phyloP scores from a whole-genome alignment of 2,329 filamentous ascomycete genomes.

The Fusarium paranaense region DNA sequence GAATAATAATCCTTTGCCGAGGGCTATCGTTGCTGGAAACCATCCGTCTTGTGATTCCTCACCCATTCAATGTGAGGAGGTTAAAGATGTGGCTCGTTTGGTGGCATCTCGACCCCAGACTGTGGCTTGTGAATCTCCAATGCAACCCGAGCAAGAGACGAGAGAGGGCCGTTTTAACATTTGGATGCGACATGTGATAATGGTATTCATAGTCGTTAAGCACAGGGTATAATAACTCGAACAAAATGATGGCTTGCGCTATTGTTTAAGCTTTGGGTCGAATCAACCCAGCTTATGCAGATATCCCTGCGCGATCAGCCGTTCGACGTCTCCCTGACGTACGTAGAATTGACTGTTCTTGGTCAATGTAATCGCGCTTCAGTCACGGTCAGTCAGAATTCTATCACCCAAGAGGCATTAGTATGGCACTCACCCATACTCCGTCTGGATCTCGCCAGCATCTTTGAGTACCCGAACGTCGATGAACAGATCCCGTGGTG shows the following conservation, averaged over 20 bases:
- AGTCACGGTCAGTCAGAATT: conserved; percentile 35
- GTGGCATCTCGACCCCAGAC: background rate
- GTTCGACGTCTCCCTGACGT: conserved; percentile 93
- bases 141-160: background rate
- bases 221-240: conserved; percentile 31
- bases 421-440: conserved; percentile 82
- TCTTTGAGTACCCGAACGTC: conserved; percentile 96
- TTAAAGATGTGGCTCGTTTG: background rate
- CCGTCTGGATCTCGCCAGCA: conserved; percentile 97
- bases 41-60: background rate
- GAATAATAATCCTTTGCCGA: background rate
- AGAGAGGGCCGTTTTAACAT: background rate
- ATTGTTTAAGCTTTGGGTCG: background rate
- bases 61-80: background rate
- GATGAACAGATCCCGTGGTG: conserved; percentile 95
- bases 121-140: conserved; percentile 22
- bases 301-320: conserved; percentile 93
- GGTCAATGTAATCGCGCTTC: conserved; percentile 90
- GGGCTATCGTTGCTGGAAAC: background rate
- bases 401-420: background rate
- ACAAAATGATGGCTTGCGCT: conserved; percentile 3
- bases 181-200: background rate
- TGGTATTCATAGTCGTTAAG: conserved; percentile 7
- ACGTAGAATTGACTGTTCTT: conserved; percentile 99
- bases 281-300: conserved; percentile 86